Evolutionary conservation across 768 basidiomycete species (phyloP).

Genomic region (Termitomyces heimii): DNA sequence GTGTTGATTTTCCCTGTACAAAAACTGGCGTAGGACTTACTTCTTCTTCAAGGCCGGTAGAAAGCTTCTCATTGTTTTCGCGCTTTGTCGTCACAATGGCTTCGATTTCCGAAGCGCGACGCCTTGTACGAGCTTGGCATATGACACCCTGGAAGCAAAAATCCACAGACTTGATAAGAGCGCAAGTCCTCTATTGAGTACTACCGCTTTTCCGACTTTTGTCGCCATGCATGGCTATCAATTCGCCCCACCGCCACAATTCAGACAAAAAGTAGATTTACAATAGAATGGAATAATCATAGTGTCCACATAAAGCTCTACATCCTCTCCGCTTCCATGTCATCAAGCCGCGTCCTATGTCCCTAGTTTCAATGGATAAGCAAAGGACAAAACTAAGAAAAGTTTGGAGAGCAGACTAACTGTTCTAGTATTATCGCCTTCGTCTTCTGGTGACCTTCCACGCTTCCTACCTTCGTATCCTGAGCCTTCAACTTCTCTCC

Average conservation of each 20-base stretch:
- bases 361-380: slow-evolving; percentile 29
- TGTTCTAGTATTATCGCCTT: slow-evolving; percentile 51
- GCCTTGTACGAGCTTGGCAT: slow-evolving; percentile 58
- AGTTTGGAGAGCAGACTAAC: slow-evolving; percentile 31
- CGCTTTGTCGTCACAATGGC: slow-evolving; percentile 51
- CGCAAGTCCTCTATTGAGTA: slow-evolving; percentile 17
- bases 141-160: slow-evolving; percentile 31
- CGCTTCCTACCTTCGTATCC: slow-evolving; percentile 46
- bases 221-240: background rate
- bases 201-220: background rate
- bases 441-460: slow-evolving; percentile 74
- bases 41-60: slow-evolving; percentile 22
- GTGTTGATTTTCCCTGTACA: slow-evolving; percentile 18
- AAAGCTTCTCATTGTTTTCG: slow-evolving; percentile 38
- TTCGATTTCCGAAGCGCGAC: slow-evolving; percentile 62
- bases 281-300: slow-evolving; percentile 18
- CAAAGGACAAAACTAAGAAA: background rate
- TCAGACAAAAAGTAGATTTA: slow-evolving; percentile 6
- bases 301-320: slow-evolving; percentile 26
- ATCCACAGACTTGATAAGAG: slow-evolving; percentile 9
- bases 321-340: slow-evolving; percentile 67
- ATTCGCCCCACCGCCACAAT: background rate
- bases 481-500: slow-evolving; percentile 60
- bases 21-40: background rate
- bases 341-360: slow-evolving; percentile 57